phyloP scores from a whole-genome alignment of 164 flowering plant species.

The Brasenia schreberi region DNA sequence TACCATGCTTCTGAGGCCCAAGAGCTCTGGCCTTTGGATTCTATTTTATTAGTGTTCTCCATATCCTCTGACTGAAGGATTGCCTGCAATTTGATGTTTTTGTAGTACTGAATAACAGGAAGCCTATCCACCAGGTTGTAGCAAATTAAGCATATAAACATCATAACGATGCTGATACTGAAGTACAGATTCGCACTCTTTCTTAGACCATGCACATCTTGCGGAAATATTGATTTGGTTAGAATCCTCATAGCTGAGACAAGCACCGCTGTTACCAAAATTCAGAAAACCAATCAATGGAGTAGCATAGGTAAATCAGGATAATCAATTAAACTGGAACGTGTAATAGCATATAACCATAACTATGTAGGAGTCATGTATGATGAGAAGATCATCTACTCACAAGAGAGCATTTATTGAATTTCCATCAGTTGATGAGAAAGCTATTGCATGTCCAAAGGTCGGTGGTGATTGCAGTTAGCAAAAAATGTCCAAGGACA shows the following conservation, averaged over 20 bases:
- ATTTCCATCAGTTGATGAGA: too few species aligned
- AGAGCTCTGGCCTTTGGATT: constrained; percentile 18
- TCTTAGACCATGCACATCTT: constrained; percentile 60
- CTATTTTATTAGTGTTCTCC: constrained; percentile 46
- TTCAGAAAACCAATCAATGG: background rate
- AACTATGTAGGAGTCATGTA: too few species aligned
- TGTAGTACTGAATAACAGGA: constrained; percentile 70
- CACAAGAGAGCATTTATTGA: too few species aligned
- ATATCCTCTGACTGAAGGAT: constrained; percentile 15
- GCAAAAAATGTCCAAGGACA: too few species aligned
- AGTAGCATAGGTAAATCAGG: background rate
- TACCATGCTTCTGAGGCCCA: constrained; percentile 59
- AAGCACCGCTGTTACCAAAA: constrained; percentile 62
- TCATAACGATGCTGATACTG: constrained; percentile 48
- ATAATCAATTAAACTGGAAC: too few species aligned
- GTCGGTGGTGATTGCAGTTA: too few species aligned
- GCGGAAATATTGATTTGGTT: constrained; percentile 70
- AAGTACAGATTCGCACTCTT: constrained; percentile 88
- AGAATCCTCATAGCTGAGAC: constrained; percentile 75
- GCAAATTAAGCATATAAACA: constrained; percentile 56
- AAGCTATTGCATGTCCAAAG: too few species aligned
- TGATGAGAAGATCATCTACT: too few species aligned
- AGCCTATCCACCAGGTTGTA: constrained; percentile 68
- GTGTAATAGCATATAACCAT: too few species aligned
- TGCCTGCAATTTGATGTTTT: constrained; percentile 48